Evolutionary conservation across 768 basidiomycete species (phyloP).

Genomic region (Kwoniella botswanensis): DNA sequence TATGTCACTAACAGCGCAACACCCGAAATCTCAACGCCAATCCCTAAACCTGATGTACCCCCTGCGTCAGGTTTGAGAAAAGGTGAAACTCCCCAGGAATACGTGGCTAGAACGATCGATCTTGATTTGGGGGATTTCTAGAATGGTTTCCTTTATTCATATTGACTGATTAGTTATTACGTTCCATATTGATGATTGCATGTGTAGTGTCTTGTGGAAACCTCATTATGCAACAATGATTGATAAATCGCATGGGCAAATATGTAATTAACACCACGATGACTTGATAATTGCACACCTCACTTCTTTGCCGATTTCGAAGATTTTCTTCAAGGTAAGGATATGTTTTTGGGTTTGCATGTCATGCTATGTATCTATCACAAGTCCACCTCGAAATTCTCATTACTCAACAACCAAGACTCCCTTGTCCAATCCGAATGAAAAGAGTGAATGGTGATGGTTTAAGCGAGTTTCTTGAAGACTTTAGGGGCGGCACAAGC

Average conservation of each 20-base stretch:
- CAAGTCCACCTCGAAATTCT: neutral
- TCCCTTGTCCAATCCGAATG: neutral
- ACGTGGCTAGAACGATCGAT: conserved; percentile 52
- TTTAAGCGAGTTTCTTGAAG: conserved; percentile 70
- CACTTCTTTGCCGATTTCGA: too few relatives aligned
- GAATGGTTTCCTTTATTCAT: neutral
- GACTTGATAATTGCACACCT: too few relatives aligned
- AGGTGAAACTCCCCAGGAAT: conserved; percentile 46
- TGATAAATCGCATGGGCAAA: too few relatives aligned
- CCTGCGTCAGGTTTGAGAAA: conserved; percentile 39
- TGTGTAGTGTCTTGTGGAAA: too few relatives aligned
- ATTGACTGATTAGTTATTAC: too few relatives aligned
- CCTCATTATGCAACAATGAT: too few relatives aligned
- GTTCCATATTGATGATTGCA: too few relatives aligned
- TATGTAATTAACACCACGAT: too few relatives aligned
- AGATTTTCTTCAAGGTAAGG: too few relatives aligned
- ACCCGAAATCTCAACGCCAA: conserved; percentile 1
- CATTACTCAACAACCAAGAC: neutral
- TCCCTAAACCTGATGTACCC: conserved; percentile 32
- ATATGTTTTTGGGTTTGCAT: conserved; percentile 1
- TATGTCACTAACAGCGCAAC: neutral
- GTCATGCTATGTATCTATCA: conserved; percentile 10
- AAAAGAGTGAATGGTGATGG: neutral
- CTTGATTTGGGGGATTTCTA: conserved; percentile 57
- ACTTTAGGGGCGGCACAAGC: conserved; percentile 76